Conservation (phyloP, 495 filamentous ascomycete genomes). For the Penicillium maclennaniae region DNA sequence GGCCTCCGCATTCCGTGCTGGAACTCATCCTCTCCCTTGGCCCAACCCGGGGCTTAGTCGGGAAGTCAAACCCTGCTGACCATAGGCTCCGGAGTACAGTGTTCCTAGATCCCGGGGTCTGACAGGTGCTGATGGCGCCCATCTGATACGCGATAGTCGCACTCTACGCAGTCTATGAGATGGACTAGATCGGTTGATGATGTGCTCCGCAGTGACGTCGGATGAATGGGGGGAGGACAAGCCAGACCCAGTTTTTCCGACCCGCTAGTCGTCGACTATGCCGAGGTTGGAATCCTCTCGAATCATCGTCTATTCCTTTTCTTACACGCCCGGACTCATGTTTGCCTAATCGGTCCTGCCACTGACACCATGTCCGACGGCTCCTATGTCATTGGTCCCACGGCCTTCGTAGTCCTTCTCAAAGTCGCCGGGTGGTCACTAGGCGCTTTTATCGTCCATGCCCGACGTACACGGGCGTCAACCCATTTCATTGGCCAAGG, state of each 20-base stretch:
- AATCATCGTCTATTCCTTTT: slow-evolving; percentile 5
- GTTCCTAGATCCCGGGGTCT: slow-evolving; percentile 3
- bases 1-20: slow-evolving; percentile 4
- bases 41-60: background rate
- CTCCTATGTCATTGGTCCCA: background rate
- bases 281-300: slow-evolving; percentile 13
- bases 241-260: slow-evolving; percentile 23
- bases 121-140: background rate
- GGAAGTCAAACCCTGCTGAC: background rate
- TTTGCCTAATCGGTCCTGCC: background rate
- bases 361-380: background rate
- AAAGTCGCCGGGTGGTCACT: slow-evolving; percentile 7
- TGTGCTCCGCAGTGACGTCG: slow-evolving; percentile 23
- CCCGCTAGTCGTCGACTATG: slow-evolving; percentile 6
- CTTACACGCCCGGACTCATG: background rate
- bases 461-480: background rate
- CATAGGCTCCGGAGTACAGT: slow-evolving; percentile 15
- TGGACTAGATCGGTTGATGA: background rate
- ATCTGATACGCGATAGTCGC: slow-evolving; percentile 18
- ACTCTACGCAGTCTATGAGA: background rate
- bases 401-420: no score
- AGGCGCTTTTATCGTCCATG: background rate
- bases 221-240: slow-evolving; percentile 19
- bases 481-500: background rate
- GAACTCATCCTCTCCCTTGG: background rate